Evolutionary conservation across 257 asterid genomes (phyloP), one percentile per base, ranked within the genome.

Genomic region (Orobanche coerulescens): DNA sequence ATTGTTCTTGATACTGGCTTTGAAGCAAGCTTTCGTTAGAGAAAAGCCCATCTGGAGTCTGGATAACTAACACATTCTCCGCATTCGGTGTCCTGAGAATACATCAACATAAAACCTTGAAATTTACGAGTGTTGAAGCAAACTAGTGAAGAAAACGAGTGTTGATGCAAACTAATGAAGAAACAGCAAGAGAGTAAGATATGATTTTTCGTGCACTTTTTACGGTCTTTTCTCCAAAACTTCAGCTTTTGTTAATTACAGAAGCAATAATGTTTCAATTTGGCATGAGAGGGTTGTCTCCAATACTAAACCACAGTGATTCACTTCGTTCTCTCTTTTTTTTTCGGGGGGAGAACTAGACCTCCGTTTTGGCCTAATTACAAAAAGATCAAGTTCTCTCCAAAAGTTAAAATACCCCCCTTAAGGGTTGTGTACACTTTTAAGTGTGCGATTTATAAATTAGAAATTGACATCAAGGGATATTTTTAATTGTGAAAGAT

Each of bases 41-140:
- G 76, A 81, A 74, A 56, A 75, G 77, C 9, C 84, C 87, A 46
- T 64, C 33, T 6, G 92, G 94, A 44, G 96, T 83, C 66, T 74
- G 83, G 66, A 89, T 77, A 61, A 79, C 90, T 19, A 93, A 67
- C 31, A 81, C 91, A 74, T 84, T 93, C 58, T 89, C 94, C 23
- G 82, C 23, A 61, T 87, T 76, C 50, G 99, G 99, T 20, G 57
- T 52, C 83, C 99, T 93, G 90, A 19, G 67, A 70, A 53, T 62
- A 48, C 68, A 57, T 23, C 57, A 28, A 33, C 36, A 63, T 16
- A 43, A 28, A 20, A 16, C 16, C 16, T 33, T 51, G 11, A 31
- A 64, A 56, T 25, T 66, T 37, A 5, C n/a, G n/a, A n/a, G 37
- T 20, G 36, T 36, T 16, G 14, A 50, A 42, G 39, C 37, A 23